phyloP scores from a whole-genome alignment of 768 basidiomycete genomes.

The Cyclocybe cylindracea region DNA sequence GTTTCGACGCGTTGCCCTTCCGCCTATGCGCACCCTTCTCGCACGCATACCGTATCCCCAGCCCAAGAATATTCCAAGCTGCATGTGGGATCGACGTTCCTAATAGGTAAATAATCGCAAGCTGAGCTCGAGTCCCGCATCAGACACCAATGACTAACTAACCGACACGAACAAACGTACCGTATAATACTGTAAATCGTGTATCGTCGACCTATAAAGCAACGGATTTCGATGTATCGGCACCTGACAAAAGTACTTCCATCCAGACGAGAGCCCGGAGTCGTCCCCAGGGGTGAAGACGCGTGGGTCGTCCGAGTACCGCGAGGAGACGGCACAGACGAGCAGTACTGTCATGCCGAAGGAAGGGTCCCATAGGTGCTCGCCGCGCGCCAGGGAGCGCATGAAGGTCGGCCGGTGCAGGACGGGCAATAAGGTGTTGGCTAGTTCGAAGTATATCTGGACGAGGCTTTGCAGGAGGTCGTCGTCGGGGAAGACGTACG shows the following conservation, averaged over 20 bases:
- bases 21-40: constrained; percentile 66
- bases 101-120: constrained; percentile 32
- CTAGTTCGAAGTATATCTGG: constrained; percentile 55
- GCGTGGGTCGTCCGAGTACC: constrained; percentile 56
- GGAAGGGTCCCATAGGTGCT: constrained; percentile 47
- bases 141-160: not conserved
- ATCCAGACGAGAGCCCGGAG: constrained; percentile 50
- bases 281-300: constrained; percentile 35
- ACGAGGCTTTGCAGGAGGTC: constrained; percentile 53
- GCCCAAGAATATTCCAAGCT: constrained; percentile 56
- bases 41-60: constrained; percentile 61
- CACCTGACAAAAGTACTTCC: constrained; percentile 64
- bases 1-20: constrained; percentile 30
- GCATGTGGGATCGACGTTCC: constrained; percentile 51
- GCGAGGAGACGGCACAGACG: constrained; percentile 62
- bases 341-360: constrained; percentile 64
- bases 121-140: constrained; percentile 16
- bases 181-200: constrained; percentile 71
- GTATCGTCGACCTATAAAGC: constrained; percentile 56
- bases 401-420: constrained; percentile 72
- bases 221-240: constrained; percentile 60
- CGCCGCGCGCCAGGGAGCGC: constrained; percentile 40
- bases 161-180: constrained; percentile 40
- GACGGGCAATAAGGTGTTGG: constrained; percentile 57
- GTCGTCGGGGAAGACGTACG: constrained; percentile 45